Evolutionary conservation across 2,329 filamentous ascomycete species (phyloP).

Genomic region (Bipolaris zeicola): DNA sequence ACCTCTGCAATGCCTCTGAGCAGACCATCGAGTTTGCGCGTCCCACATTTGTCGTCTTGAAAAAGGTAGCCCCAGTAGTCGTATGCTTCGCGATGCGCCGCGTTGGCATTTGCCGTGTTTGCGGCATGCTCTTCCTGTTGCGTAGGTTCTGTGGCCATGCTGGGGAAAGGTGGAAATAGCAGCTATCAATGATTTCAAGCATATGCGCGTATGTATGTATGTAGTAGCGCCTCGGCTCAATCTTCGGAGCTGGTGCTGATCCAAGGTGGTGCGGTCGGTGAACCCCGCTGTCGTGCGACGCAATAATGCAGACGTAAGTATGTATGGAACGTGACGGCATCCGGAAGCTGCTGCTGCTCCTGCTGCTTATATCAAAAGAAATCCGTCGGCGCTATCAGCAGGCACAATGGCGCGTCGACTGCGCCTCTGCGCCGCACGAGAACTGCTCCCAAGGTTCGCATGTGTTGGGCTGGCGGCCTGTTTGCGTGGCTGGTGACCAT

Average conservation of each 20-base stretch:
- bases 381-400: conserved; percentile 18
- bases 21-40: conserved; percentile 53
- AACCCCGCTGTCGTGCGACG: conserved; percentile 24
- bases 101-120: conserved; percentile 29
- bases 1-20: conserved; percentile 54
- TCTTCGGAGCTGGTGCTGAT: conserved; percentile 22
- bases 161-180: conserved; percentile 12
- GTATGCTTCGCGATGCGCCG: conserved; percentile 50
- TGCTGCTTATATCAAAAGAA: conserved; percentile 16
- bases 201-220: conserved; percentile 8
- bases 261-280: conserved; percentile 25
- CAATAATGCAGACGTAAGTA: conserved; percentile 10
- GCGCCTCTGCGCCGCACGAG: conserved; percentile 32
- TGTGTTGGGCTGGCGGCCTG: conserved; percentile 22
- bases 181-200: conserved; percentile 9
- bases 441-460: conserved; percentile 16
- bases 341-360: conserved; percentile 13
- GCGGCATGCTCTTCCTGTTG: conserved; percentile 26
- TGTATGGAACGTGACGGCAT: conserved; percentile 13
- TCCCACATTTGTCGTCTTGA: conserved; percentile 58
- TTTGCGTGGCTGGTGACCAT: conserved; percentile 14
- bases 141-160: conserved; percentile 39
- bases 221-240: conserved; percentile 15
- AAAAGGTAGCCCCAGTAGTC: conserved; percentile 60
- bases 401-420: conserved; percentile 20